A percentile compares a stretch with the other conserved stretches of the same genome.
Evolutionary conservation across 768 basidiomycete species (phyloP).

Genomic region (Dioszegia crocea): DNA sequence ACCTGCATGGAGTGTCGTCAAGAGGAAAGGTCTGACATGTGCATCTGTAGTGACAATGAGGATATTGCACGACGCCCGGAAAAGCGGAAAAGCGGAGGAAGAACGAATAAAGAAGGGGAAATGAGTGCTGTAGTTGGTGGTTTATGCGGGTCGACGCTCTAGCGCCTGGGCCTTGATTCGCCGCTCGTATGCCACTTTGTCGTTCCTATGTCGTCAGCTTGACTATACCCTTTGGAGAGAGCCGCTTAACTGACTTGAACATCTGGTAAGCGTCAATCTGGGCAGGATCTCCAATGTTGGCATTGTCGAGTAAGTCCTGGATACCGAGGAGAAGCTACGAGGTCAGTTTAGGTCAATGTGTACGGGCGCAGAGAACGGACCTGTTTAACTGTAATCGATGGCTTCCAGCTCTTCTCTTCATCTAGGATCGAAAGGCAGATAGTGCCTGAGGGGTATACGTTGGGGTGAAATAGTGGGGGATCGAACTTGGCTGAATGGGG

Average conservation of each 20-base stretch:
- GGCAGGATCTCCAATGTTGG: conserved; percentile 94
- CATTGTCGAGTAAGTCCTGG: conserved; percentile 90
- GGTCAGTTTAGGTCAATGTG: neutral
- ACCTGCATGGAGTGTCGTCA: no score
- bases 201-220: conserved; percentile 61
- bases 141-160: conserved; percentile 72
- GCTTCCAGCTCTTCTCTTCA: conserved; percentile 99
- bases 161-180: conserved; percentile 79
- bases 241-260: conserved; percentile 76
- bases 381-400: conserved; percentile 98
- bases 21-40: no score
- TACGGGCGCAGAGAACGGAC: conserved; percentile 53
- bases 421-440: conserved; percentile 96
- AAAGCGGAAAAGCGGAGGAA: no score
- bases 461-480: conserved; percentile 93
- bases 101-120: neutral
- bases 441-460: conserved; percentile 97
- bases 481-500: conserved; percentile 82
- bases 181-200: conserved; percentile 84
- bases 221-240: neutral
- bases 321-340: conserved; percentile 86
- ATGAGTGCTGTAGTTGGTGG: conserved; percentile 20
- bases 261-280: conserved; percentile 98
- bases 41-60: no score
- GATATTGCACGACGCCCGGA: no score